Base-by-base conservation (phyloP, 2,329 filamentous ascomycete species). In the Penicillium italicum region DNA sequence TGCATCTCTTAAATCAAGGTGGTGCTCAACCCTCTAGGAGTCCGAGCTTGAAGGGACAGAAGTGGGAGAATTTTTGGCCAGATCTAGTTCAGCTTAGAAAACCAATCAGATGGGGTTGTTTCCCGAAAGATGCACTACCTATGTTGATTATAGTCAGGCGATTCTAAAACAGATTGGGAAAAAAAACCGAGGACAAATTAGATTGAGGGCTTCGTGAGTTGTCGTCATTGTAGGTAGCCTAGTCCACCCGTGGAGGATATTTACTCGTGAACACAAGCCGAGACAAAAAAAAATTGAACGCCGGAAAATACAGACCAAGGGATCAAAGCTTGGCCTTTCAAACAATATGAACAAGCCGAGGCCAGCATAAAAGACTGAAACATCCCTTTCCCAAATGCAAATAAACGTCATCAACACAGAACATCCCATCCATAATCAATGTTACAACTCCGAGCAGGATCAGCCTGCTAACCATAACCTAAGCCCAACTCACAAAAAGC, bases 401-500 rank as follows among this genome's bases (percentile, higher is more conserved):
- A 50, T 58, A 42, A 51, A 60, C 59, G 54, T 56, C 60, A 56
- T 16, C 28, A 49, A 56, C 38, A 31, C 26, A 56, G 60, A 53
- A 45, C 33, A 50, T 45, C 20, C 24, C 40, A 54, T 50, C 20
- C 55, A 37, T 30, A 38, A 51, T 33, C 50, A 54, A 43, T 53
- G 53, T 20, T 57, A 24, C n/a, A 59, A 60, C 57, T 58, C 58
- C 60, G 26, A 41, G 53, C 56, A 60, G 52, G 50, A 55, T 56
- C 46, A 54, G 50, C 56, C 55, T 63, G 57, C 55, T 53, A 51
- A 55, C 63, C 43, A 57, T 62, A 36, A 37, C 36, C 33, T 36
- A 52, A 40, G n/a, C 26, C 51, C 40, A 53, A 58, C 57, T 72
- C 64, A 90, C 73, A 91, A 76, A 69, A 91, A 91, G n/a, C 88